Conservation (phyloP, 2,329 filamentous ascomycete genomes). For the Arthrobotrys iridis region DNA sequence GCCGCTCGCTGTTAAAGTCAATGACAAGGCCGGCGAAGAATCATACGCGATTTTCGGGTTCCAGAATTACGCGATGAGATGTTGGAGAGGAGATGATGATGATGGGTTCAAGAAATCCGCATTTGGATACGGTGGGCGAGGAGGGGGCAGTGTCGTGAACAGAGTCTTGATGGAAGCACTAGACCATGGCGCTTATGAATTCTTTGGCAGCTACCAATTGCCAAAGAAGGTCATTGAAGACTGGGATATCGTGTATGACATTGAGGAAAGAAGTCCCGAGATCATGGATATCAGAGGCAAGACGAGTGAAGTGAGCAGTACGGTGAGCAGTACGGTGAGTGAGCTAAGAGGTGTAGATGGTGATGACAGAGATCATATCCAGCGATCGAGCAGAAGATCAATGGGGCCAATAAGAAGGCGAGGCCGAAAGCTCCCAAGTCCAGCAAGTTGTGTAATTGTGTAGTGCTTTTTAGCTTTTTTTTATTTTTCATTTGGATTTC, state of each 20-base stretch:
- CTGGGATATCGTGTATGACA: slow-evolving; percentile 50
- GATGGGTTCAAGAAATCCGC: slow-evolving; percentile 42
- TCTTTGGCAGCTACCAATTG: slow-evolving; percentile 44
- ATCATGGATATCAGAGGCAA: neutral
- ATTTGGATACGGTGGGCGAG: neutral
- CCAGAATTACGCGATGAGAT: slow-evolving; percentile 51
- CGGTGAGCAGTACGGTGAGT: slow-evolving; percentile 20
- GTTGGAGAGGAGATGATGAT: slow-evolving; percentile 37
- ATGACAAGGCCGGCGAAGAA: slow-evolving; percentile 23
- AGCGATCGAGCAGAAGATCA: slow-evolving; percentile 25
- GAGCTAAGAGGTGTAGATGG: neutral
- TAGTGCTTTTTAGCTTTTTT: neutral
- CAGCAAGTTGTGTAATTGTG: slow-evolving; percentile 23
- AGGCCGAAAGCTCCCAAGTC: neutral
- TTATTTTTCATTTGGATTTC: neutral
- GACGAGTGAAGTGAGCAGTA: slow-evolving; percentile 13
- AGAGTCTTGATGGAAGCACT: slow-evolving; percentile 43
- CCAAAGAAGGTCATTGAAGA: slow-evolving; percentile 41
- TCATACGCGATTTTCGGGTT: slow-evolving; percentile 49
- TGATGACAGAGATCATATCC: slow-evolving; percentile 1
- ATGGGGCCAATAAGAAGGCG: neutral
- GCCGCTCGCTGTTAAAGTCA: slow-evolving; percentile 45
- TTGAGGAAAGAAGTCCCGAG: slow-evolving; percentile 8
- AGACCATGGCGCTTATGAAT: slow-evolving; percentile 48
- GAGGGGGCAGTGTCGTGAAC: slow-evolving; percentile 40